Conservation (phyloP, 257 asterid genomes). For the Cinchona pubescens region DNA sequence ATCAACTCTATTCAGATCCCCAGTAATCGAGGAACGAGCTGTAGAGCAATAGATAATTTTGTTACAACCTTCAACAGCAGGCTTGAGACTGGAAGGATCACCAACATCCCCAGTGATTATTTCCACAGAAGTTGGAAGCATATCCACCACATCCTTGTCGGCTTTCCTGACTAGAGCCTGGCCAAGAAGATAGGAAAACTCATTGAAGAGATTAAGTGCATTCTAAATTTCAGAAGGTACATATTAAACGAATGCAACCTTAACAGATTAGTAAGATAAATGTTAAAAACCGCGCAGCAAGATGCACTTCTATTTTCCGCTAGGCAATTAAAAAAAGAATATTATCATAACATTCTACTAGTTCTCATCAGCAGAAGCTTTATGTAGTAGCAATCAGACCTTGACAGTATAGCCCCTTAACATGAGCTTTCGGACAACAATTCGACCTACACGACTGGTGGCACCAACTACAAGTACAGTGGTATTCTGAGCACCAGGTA, state of each 20-base stretch:
- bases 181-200: constrained; percentile 12
- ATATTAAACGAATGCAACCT: constrained; percentile 2
- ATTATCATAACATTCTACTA: neutral
- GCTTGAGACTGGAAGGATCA: constrained; percentile 64
- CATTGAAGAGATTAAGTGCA: neutral
- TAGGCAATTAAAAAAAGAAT: neutral
- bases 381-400: constrained; percentile 34
- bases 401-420: constrained; percentile 93
- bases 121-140: constrained; percentile 91
- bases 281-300: neutral
- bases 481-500: constrained; percentile 97
- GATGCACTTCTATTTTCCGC: neutral
- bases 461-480: constrained; percentile 94
- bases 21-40: constrained; percentile 91
- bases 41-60: constrained; percentile 94
- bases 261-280: neutral
- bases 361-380: neutral
- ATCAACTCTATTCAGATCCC: constrained; percentile 90
- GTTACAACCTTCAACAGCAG: constrained; percentile 83
- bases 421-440: constrained; percentile 91
- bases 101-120: constrained; percentile 90
- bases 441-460: constrained; percentile 95
- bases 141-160: constrained; percentile 67
- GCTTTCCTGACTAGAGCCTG: constrained; percentile 88
- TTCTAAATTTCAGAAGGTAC: neutral